Evolutionary conservation across 2,329 filamentous ascomycete species (phyloP).

Genomic region (Pestalotiopsis sp.): DNA sequence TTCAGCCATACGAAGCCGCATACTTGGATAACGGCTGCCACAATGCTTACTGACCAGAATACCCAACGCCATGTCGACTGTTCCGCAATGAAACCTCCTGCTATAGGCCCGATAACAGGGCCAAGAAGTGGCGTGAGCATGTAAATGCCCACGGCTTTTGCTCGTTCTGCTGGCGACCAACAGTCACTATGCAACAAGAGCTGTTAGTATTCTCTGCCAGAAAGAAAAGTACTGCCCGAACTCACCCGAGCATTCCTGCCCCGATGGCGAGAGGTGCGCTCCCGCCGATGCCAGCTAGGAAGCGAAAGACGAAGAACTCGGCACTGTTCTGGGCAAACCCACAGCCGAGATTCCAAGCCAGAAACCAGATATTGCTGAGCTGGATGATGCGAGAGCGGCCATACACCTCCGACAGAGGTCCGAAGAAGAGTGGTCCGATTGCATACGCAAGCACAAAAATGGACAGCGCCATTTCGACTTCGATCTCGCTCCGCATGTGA

Average conservation of each 20-base stretch:
- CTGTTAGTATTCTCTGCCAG: conserved; percentile 41
- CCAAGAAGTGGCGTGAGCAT: conserved; percentile 36
- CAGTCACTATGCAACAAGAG: not conserved
- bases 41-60: conserved; percentile 46
- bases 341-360: conserved; percentile 56
- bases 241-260: conserved; percentile 33
- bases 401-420: conserved; percentile 28
- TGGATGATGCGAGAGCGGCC: conserved; percentile 53
- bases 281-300: conserved; percentile 50
- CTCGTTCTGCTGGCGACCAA: conserved; percentile 42
- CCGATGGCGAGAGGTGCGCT: conserved; percentile 40
- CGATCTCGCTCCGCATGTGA: conserved; percentile 42
- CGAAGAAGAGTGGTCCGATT: conserved; percentile 48
- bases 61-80: conserved; percentile 47
- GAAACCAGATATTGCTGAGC: conserved; percentile 45
- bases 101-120: conserved; percentile 35
- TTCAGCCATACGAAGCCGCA: conserved; percentile 40
- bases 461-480: conserved; percentile 44
- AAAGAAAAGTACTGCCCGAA: conserved; percentile 32
- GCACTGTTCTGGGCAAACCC: conserved; percentile 45
- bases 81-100: conserved; percentile 42
- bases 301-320: conserved; percentile 53
- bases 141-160: conserved; percentile 44
- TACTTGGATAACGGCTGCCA: conserved; percentile 35
- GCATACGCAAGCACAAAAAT: conserved; percentile 53